A percentile compares a stretch with the other conserved stretches of the same genome.
Conservation (phyloP, 352 stramenopile species). For the Phytophthora cryptogea region DNA sequence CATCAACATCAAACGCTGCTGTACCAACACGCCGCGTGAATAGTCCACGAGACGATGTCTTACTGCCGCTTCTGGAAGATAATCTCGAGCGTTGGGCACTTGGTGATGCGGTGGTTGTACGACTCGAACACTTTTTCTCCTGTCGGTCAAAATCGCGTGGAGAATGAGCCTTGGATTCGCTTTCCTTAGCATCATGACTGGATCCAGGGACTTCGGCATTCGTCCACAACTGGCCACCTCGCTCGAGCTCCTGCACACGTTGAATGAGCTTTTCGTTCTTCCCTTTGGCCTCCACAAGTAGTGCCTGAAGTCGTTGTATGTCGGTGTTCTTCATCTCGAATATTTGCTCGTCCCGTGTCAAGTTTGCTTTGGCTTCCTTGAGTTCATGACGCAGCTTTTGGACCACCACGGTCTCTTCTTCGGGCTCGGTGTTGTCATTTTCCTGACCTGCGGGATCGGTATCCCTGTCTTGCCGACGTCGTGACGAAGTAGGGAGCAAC, state of each 20-base stretch:
- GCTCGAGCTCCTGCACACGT: conserved; percentile 72
- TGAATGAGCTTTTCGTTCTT: conserved; percentile 80
- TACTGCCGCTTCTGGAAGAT: conserved; percentile 26
- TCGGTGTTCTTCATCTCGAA: conserved; percentile 87
- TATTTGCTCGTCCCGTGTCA: conserved; percentile 80
- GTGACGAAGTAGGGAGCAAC: conserved; percentile 17
- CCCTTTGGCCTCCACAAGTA: conserved; percentile 62
- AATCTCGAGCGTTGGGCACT: conserved; percentile 7
- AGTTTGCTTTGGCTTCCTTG: conserved; percentile 63
- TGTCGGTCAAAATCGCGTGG: conserved; percentile 4
- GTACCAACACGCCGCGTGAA: conserved; percentile 56
- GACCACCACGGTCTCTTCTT: conserved; percentile 30
- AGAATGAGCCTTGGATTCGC: conserved; percentile 1
- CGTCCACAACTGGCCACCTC: conserved; percentile 67
- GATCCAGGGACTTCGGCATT: conserved; percentile 32
- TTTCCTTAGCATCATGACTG: not conserved
- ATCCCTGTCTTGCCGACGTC: conserved; percentile 13
- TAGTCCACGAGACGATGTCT: conserved; percentile 57
- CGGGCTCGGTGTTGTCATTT: conserved; percentile 9
- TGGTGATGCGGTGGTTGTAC: conserved; percentile 19
- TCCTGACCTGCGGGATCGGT: conserved; percentile 16
- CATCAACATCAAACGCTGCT: conserved; percentile 44
- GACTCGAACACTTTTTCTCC: conserved; percentile 13
- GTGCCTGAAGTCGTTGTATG: conserved; percentile 63
- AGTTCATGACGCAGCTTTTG: conserved; percentile 60